Base-by-base conservation (phyloP, 306 rosid species). In the Oxytropis ochrocephala region DNA sequence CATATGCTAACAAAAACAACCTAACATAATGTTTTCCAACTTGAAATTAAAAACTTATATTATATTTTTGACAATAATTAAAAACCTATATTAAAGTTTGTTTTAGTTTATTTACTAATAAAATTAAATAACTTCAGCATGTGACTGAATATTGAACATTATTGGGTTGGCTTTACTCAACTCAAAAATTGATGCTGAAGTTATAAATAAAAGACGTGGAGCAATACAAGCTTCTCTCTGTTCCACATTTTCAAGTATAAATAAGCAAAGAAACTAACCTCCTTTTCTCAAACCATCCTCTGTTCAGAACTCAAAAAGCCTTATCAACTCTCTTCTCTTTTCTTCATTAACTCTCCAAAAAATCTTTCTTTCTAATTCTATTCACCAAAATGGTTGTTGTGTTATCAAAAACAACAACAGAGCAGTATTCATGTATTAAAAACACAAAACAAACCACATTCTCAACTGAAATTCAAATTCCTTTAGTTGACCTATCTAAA, bases 401-500 rank as follows among this genome's bases (percentile, higher is more conserved):
- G 35, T 60, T 82, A 55, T 79, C 90, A 5, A 87, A 80, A 39
- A 63, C 83, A 75, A 62, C 77, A 49, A 41, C 69, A 33, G 86
- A 84, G 18, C 85, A 78, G 7, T 82, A 71, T 49, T 63, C 84
- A 50, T 76, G 43, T 46, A 74, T 69, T 3, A 86, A 59, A 49
- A 79, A 32, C 81, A 19, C 33, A 63, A 84, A 68, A 53, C 11
- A 60, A 17, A 32, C 84, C 58, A 74, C 82, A 75, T 83, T 79
- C 2, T 59, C 56, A 39, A 51, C 81, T 13, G 88, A 68, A 35
- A 84, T 91, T 53, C 97, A 68, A 35, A 84, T 91, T 53, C 97
- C 97, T 9, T 11, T 85, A 2, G 85, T 92, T 49, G 96, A 92
- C 87, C 89, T 92, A 1, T 75, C 87, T 2, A 67, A 83, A 64